Conservation (phyloP, 306 rosid genomes). For the Rubus idaeus region DNA sequence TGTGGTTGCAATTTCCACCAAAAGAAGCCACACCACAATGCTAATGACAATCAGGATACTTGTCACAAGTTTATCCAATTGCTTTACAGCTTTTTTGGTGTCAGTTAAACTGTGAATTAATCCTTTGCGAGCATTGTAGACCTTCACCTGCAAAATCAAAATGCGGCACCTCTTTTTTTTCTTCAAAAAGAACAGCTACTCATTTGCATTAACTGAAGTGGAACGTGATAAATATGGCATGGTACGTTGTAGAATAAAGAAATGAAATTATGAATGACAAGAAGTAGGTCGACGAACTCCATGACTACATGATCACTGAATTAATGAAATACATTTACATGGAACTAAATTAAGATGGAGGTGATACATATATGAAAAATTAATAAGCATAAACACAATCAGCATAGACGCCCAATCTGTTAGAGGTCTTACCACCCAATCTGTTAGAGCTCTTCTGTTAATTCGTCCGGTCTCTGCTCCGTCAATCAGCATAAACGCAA, state of each 20-base stretch:
- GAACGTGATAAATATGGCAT: too few relatives aligned
- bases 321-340: not conserved
- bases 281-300: too few relatives aligned
- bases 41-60: slow-evolving; percentile 45
- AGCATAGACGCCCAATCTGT: slow-evolving; percentile 72
- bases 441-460: slow-evolving; percentile 58
- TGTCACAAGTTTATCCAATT: slow-evolving; percentile 69
- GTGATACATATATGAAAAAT: not conserved
- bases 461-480: slow-evolving; percentile 46
- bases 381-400: too few relatives aligned
- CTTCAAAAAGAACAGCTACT: too few relatives aligned
- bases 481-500: slow-evolving; percentile 56
- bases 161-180: too few relatives aligned
- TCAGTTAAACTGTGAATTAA: slow-evolving; percentile 75
- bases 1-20: slow-evolving; percentile 80
- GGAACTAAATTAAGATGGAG: not conserved
- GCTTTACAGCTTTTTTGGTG: slow-evolving; percentile 88
- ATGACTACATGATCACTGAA: too few relatives aligned
- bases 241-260: too few relatives aligned
- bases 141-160: slow-evolving; percentile 61
- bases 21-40: slow-evolving; percentile 70
- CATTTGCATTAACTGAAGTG: too few relatives aligned
- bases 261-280: too few relatives aligned
- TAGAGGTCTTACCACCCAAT: slow-evolving; percentile 68
- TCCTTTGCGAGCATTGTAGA: slow-evolving; percentile 75